Base-by-base conservation (phyloP, 371 early-diverging fungal genomes). In the Neoconidiobolus thromboides region DNA sequence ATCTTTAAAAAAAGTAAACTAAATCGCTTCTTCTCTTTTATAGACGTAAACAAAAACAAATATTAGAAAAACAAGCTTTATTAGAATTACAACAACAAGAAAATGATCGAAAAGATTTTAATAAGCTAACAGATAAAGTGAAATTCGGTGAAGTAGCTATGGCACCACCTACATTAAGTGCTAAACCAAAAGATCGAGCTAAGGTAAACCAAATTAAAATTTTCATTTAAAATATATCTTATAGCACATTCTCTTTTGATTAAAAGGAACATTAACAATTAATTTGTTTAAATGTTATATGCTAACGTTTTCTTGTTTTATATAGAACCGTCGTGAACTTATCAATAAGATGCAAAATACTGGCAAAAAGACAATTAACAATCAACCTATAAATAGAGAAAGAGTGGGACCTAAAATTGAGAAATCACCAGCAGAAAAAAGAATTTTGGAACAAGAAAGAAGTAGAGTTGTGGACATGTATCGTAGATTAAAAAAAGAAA, bases 101-200 rank as follows among this genome's bases (percentile, higher is more conserved):
- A 26, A 26, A 26, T 26, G 26, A 26, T 26, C 26, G 26, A 26
- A 26, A 26, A 26, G 58, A 58, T 48, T 58, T 58, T 38, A 7
- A 10, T 48, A 41, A 58, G 38, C 10, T 58, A 38, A 58, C 5
- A 10, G 58, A 58, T 40, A 49, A 48, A 44, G 58, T 58, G 7
- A 58, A 49, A 36, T 58, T 58, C 48, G 58, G 58, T 36, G 58
- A 58, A 7, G 58, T 58, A 3, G 58, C 48, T 10, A 46, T 48
- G 58, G 58, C n/a, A n/a, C 58, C 58, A 1, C 58, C 58, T 40
- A 58, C n/a, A 37, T 15, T 43, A 10, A 10, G 36, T 10, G 44
- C 6, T 14, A 57, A 57, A n/a, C 58, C 58, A n/a, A 58, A 58
- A 49, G 48, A 58, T 46, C 46, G 48, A 5, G n/a, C 37, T 10